Evolutionary conservation across 805 yeast species (phyloP), one percentile per base, ranked within the genome.

Genomic region (Suhomyces sp.): DNA sequence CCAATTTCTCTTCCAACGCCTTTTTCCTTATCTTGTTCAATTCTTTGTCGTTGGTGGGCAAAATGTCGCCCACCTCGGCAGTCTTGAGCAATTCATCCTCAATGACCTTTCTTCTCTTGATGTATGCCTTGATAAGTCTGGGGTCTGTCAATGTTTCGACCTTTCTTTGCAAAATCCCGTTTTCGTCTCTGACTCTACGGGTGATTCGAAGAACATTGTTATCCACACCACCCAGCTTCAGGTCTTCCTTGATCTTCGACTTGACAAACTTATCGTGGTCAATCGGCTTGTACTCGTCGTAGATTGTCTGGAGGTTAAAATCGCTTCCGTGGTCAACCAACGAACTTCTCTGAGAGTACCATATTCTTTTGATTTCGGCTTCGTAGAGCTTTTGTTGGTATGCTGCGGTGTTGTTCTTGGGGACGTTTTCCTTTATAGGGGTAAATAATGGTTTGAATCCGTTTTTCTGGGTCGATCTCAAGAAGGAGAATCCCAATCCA

Each of bases 381-480:
- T 93, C 97, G 62, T 94, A 94, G 1, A 94, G 84, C 64, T 86
- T 87, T 64, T 93, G 98, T 68, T 93, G 98, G 56, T 73, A 71
- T 4, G 75, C 68, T 0, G 78, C 77, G 7, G 76, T 72, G 31
- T 68, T 71, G 50, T 68, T 71, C 53, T 75, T 75, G 9, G 77
- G 77, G 12, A 68, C 66, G 44, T 59, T 66, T 46, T 73, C 77
- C 49, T 67, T 70, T 2, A 70, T 71, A 1, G 72, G 66, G 1
- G 67, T 66, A 48, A 72, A 63, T 12, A 71, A 59, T 5, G 79
- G 79, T 41, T 65, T 60, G 69, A 93, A 93, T 1, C 97, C 96
- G 63, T 96, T 97, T 69, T 93, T 94, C 90, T 93, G 96, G 0
- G 97, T 90, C 0, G 97, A 88, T 58, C 92, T 81, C 60, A 92